phyloP scores from a whole-genome alignment of 1,284 basidiomycete species.

The Peniophora sp. region DNA sequence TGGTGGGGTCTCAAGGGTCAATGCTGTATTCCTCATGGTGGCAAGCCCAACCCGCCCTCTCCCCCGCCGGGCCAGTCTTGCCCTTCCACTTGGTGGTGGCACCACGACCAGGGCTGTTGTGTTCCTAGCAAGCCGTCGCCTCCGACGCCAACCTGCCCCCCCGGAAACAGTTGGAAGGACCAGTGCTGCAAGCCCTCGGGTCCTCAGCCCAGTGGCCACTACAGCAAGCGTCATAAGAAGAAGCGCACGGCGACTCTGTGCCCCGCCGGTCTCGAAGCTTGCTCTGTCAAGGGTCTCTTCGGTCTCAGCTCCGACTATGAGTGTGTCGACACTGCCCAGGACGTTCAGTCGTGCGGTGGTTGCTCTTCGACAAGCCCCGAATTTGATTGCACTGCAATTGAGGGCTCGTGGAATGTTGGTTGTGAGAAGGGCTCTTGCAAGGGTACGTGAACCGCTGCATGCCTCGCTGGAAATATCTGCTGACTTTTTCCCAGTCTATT shows the following conservation, averaged over 20 bases:
- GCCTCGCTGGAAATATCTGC: conserved; percentile 3
- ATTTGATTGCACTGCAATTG: conserved; percentile 63
- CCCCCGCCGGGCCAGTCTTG: conserved; percentile 38
- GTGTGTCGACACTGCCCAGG: conserved; percentile 48
- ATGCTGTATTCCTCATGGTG: conserved; percentile 46
- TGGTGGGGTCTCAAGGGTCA: conserved; percentile 3
- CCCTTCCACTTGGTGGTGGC: conserved; percentile 32
- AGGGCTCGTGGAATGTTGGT: conserved; percentile 57
- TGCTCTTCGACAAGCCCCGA: conserved; percentile 57
- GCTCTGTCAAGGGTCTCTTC: conserved; percentile 41
- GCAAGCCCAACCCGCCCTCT: conserved; percentile 29
- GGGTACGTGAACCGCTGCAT: conserved; percentile 30
- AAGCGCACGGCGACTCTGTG: conserved; percentile 38
- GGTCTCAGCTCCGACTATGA: conserved; percentile 43
- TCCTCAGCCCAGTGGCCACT: conserved; percentile 27
- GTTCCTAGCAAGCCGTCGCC: conserved; percentile 29
- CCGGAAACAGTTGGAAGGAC: conserved; percentile 38
- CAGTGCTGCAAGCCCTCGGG: conserved; percentile 36
- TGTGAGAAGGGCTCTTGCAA: conserved; percentile 54
- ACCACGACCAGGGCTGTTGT: conserved; percentile 35
- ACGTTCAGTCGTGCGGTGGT: conserved; percentile 67
- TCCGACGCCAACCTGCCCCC: conserved; percentile 42
- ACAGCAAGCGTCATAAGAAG: conserved; percentile 21
- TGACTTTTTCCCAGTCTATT: conserved; percentile 37
- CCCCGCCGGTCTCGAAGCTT: conserved; percentile 50